Evolutionary conservation across 108 stramenopile species (phyloP).

Genomic region (Cyclotella distinguenda): DNA sequence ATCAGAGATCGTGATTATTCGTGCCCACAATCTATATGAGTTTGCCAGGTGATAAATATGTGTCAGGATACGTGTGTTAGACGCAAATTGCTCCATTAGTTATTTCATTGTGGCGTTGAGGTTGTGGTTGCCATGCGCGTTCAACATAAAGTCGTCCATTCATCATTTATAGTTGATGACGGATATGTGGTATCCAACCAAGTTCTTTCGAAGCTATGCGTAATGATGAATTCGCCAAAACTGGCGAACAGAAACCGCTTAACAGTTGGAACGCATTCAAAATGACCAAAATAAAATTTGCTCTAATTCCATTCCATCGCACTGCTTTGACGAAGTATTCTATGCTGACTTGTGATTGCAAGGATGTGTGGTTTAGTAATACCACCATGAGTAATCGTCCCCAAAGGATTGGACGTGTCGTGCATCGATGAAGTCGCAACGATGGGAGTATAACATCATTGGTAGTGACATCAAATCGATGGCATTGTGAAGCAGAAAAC

Average conservation of each 20-base stretch:
- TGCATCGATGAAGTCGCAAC: background rate
- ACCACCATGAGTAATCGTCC: background rate
- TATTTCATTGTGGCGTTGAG: background rate
- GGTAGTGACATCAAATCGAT: background rate
- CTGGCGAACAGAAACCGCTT: background rate
- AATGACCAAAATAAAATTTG: background rate
- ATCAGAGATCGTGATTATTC: slow-evolving; percentile 1
- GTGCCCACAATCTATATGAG: background rate
- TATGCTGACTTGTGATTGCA: background rate
- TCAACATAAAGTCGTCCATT: background rate
- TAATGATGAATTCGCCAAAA: background rate
- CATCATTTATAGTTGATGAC: background rate
- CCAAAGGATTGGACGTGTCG: background rate
- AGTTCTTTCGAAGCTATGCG: background rate
- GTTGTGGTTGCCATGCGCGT: background rate
- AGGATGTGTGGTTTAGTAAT: background rate
- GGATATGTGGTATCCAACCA: background rate
- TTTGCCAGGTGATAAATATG: background rate
- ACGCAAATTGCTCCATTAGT: background rate
- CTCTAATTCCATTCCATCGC: background rate
- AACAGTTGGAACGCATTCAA: slow-evolving; percentile 9
- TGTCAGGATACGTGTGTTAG: background rate
- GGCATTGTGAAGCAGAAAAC: background rate
- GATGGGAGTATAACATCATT: background rate
- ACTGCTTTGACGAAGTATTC: background rate